phyloP scores from a whole-genome alignment of 2,329 filamentous ascomycete genomes.

The Grosmannia penicillata region DNA sequence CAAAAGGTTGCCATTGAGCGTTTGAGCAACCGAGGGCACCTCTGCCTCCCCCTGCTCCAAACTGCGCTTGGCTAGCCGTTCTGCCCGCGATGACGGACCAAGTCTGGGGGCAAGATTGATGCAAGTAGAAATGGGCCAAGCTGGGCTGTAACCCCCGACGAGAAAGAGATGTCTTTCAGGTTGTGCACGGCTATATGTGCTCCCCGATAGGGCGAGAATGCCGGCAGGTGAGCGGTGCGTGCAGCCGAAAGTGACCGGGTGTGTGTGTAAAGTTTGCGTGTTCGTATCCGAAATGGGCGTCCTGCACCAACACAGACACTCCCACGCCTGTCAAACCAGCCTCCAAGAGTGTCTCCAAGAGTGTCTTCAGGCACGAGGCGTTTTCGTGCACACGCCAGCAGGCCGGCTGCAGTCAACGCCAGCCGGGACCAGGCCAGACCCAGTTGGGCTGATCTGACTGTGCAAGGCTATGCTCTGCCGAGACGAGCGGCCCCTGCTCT shows the following conservation, averaged over 20 bases:
- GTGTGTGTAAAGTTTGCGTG: neutral
- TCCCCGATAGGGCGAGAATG: neutral
- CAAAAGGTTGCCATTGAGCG: neutral
- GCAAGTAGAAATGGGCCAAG: neutral
- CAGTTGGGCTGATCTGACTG: neutral
- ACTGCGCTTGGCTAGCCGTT: too few species aligned
- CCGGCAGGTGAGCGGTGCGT: neutral
- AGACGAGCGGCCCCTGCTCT: neutral
- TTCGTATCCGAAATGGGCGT: too few species aligned
- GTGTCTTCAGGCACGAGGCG: too few species aligned
- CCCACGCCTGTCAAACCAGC: too few species aligned
- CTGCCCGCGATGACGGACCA: too few species aligned
- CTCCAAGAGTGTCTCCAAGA: too few species aligned
- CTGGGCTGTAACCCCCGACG: neutral
- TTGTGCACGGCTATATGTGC: neutral
- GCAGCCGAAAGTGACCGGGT: neutral
- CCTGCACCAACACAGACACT: neutral
- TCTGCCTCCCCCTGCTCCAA: neutral
- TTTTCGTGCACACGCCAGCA: neutral
- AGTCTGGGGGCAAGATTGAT: too few species aligned
- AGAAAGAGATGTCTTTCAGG: slow-evolving; percentile 3
- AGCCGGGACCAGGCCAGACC: neutral
- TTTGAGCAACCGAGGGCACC: slow-evolving; percentile 2
- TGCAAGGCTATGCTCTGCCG: neutral
- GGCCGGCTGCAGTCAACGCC: neutral